Percentiles rank a stretch among this genome's conserved stretches.
Conservation (phyloP, 1,139 yeast genomes). For the Scheffersomyces quercinus region DNA sequence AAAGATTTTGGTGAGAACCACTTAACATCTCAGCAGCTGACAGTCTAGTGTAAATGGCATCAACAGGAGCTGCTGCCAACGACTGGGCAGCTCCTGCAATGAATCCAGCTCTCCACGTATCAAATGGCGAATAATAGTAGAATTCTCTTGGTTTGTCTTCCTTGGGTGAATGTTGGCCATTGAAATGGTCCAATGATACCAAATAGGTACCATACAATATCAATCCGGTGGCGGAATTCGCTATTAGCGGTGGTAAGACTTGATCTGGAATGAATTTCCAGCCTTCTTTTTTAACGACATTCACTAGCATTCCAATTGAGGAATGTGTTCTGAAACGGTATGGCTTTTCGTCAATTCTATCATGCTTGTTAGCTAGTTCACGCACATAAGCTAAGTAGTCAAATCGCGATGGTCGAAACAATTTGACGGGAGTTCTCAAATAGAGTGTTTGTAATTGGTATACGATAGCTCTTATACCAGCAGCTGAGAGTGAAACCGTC, state of each 20-base stretch:
- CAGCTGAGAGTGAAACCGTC: constrained; percentile 57
- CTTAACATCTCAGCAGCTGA: constrained; percentile 69
- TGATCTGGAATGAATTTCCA: constrained; percentile 87
- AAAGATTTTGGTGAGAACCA: constrained; percentile 69
- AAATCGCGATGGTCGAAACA: constrained; percentile 86
- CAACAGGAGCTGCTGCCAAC: constrained; percentile 91
- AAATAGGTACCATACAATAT: constrained; percentile 83
- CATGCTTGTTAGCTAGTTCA: constrained; percentile 49
- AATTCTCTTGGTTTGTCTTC: constrained; percentile 8
- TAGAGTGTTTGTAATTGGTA: constrained; percentile 79
- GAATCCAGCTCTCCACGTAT: constrained; percentile 79
- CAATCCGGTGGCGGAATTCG: constrained; percentile 85
- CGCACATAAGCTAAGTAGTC: constrained; percentile 76
- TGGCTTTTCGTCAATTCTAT: constrained; percentile 54
- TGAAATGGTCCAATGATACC: constrained; percentile 41
- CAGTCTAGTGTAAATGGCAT: constrained; percentile 84
- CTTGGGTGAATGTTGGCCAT: constrained; percentile 1
- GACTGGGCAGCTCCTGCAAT: constrained; percentile 86
- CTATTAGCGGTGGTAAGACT: constrained; percentile 81
- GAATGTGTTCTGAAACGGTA: constrained; percentile 76
- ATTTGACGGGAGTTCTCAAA: constrained; percentile 78
- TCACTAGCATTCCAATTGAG: constrained; percentile 66
- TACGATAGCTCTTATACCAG: constrained; percentile 81
- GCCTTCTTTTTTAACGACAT: constrained; percentile 75
- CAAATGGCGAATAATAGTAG: constrained; percentile 36